These are phyloP conservation scores for Santalum album DNA, from an alignment of 164 flowering plant genomes.

Conservation along the genomic window DNA sequence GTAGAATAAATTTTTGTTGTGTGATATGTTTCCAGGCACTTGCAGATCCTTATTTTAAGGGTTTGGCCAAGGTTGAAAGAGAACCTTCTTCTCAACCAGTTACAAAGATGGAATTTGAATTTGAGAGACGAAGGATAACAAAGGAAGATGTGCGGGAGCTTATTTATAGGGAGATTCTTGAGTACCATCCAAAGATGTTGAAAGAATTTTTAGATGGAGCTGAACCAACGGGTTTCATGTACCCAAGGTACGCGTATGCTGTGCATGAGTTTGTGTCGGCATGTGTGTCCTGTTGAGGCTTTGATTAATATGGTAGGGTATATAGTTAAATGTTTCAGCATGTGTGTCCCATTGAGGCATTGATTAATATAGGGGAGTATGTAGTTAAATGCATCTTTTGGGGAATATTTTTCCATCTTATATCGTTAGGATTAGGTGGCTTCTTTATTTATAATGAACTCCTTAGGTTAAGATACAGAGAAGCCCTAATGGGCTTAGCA, in stretches of 20 bases:
- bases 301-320: too few relatives aligned
- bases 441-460: too few relatives aligned
- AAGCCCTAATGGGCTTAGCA: too few relatives aligned
- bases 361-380: too few relatives aligned
- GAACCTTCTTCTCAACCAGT: constrained; percentile 97
- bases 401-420: too few relatives aligned
- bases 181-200: constrained; percentile 95
- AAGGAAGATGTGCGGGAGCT: constrained; percentile 95
- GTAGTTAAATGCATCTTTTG: too few relatives aligned
- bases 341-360: too few relatives aligned
- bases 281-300: too few relatives aligned
- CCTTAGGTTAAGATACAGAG: too few relatives aligned
- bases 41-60: constrained; percentile 94
- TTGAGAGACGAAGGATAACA: constrained; percentile 88
- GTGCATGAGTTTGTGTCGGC: too few relatives aligned
- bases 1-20: constrained; percentile 1
- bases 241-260: constrained; percentile 99
- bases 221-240: constrained; percentile 82
- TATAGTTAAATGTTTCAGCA: too few relatives aligned
- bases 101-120: constrained; percentile 95
- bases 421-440: too few relatives aligned
- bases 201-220: constrained; percentile 81
- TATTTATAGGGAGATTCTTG: constrained; percentile 83
- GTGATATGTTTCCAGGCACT: constrained; percentile 61
- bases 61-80: constrained; percentile 91